Evolutionary conservation across 164 flowering plant species (phyloP).

Genomic region (Piper betle): DNA sequence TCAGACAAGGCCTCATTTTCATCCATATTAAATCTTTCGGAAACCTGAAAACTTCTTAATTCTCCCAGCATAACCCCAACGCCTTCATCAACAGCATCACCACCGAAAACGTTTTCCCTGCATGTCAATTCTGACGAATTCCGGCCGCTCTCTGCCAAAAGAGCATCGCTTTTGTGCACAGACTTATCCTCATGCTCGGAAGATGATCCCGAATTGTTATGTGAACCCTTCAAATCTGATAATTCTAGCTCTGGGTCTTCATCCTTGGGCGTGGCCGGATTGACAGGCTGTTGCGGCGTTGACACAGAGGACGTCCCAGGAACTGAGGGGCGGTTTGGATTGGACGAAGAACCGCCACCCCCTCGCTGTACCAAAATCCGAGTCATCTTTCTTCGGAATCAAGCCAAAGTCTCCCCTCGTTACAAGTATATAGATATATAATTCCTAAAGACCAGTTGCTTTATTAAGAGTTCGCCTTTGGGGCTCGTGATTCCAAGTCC

Average conservation of each 20-base stretch:
- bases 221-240: constrained; percentile 25
- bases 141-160: constrained; percentile 12
- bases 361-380: constrained; percentile 86
- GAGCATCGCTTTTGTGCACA: constrained; percentile 25
- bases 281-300: constrained; percentile 11
- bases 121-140: constrained; percentile 17
- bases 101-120: constrained; percentile 13
- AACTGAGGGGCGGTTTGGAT: constrained; percentile 39
- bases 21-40: constrained; percentile 21
- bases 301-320: constrained; percentile 37
- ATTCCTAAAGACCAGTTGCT: constrained; percentile 12
- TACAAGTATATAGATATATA: constrained; percentile 19
- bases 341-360: constrained; percentile 54
- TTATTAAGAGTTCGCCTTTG: constrained; percentile 81
- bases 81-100: constrained; percentile 21
- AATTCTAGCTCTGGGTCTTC: constrained; percentile 45
- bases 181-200: constrained; percentile 24
- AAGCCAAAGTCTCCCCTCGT: constrained; percentile 2
- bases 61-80: constrained; percentile 24
- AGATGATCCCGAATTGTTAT: constrained; percentile 25
- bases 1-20: constrained; percentile 31
- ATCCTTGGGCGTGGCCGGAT: constrained; percentile 27
- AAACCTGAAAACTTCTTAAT: constrained; percentile 23
- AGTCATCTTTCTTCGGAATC: constrained; percentile 40
- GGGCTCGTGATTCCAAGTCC: constrained; percentile 66